Percentiles rank a stretch among this genome's conserved stretches.
These are phyloP conservation scores for Aspergillus luchuensis DNA, from an alignment of 2,329 filamentous ascomycete species.

Conservation along the genomic window DNA sequence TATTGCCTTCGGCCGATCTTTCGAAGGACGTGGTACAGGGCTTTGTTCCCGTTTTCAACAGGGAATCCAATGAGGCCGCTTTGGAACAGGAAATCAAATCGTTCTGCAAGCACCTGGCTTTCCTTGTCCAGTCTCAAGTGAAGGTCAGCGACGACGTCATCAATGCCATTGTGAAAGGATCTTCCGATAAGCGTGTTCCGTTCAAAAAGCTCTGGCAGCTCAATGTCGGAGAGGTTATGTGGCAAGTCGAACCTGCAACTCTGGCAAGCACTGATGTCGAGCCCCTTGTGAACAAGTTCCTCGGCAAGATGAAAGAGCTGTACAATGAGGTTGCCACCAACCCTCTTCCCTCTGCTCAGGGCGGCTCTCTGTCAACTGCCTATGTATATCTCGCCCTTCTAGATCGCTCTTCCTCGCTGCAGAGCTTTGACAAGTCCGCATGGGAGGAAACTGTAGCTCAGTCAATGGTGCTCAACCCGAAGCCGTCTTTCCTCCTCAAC, in stretches of 20 bases:
- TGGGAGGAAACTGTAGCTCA: slow-evolving; percentile 61
- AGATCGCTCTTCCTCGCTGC: slow-evolving; percentile 55
- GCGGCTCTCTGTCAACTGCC: slow-evolving; percentile 75
- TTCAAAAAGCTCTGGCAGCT: slow-evolving; percentile 80
- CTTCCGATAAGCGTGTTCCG: slow-evolving; percentile 79
- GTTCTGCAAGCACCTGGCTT: slow-evolving; percentile 66
- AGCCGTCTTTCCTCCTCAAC: slow-evolving; percentile 84
- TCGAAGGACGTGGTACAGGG: slow-evolving; percentile 68
- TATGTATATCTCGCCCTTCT: slow-evolving; percentile 71
- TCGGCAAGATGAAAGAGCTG: slow-evolving; percentile 59
- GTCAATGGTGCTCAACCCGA: slow-evolving; percentile 70
- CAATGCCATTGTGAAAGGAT: slow-evolving; percentile 76
- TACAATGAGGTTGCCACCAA: slow-evolving; percentile 80
- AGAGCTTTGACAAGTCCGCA: slow-evolving; percentile 54
- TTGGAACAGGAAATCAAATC: slow-evolving; percentile 73
- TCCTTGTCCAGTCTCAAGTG: slow-evolving; percentile 62
- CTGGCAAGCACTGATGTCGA: slow-evolving; percentile 51
- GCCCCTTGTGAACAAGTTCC: slow-evolving; percentile 52
- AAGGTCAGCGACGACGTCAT: slow-evolving; percentile 66
- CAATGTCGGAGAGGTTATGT: slow-evolving; percentile 70
- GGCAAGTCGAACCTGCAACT: slow-evolving; percentile 53
- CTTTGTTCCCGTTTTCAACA: slow-evolving; percentile 69
- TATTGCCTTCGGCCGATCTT: slow-evolving; percentile 62
- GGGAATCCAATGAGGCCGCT: slow-evolving; percentile 87
- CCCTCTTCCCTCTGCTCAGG: slow-evolving; percentile 76